Base-by-base conservation (phyloP, 345 rosid species). In the Acer negundo region DNA sequence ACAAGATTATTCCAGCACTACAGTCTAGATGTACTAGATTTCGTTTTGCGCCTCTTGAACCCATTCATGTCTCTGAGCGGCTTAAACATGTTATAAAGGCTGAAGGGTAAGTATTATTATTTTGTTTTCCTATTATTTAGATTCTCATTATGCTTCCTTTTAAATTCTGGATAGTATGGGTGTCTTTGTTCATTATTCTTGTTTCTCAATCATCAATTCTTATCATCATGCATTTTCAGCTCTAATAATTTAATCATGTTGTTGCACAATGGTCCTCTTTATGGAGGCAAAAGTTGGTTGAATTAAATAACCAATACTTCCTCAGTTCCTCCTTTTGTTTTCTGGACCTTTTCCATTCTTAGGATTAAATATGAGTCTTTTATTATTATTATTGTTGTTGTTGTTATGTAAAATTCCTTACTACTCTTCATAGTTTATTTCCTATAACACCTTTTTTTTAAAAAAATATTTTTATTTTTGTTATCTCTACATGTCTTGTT, bases 21-120 rank as follows among this genome's bases (percentile, higher is more conserved):
- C 98, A 96, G 81, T 96, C 99, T 56, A 87, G 99, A 86, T 96
- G 97, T 80, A 96, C 99, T 59, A 90, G 99, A 51, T 96, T 96
- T 80, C 87, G 98, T 59, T 96, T 94, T 85, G 94, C 99, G 22
- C 99, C 99, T 67, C 99, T 96, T 79, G 95, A 94, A 80, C 84
- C 87, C 74, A 70, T 81, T 78, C 89, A 92, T 79, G 90, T 96
- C 66, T 79, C 84, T 64, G 92, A 89, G 78, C 92, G 98, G 70
- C 97, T 94, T 73, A 96, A 89, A 72, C 92, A 91, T 85, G 98
- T 96, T 35, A 73, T 90, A 79, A 79, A 88, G 70, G 87, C 92
- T 75, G 99, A 96, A 86, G 83, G 98, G 99, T 86, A 83, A 87
- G 86, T 23, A 71, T 62, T 61, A 35, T 24, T 26, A 19, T 59